Conservation (phyloP, 306 rosid genomes). For the Fagus sylvatica region DNA sequence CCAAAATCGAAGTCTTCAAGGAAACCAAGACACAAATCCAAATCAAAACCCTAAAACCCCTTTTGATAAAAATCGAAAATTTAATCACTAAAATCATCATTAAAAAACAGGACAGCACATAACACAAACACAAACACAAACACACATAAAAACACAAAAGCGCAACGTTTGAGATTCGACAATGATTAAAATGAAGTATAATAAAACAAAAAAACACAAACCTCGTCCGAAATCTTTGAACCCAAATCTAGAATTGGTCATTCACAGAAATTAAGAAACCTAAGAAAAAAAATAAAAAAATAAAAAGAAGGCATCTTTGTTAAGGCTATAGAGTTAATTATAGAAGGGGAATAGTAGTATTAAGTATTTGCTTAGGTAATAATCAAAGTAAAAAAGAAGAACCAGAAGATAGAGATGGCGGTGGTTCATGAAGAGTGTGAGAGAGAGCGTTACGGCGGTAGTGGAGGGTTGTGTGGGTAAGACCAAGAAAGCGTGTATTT, state of each 20-base stretch:
- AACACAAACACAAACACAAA: background rate
- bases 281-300: conserved; percentile 1
- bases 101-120: background rate
- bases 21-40: conserved; percentile 35
- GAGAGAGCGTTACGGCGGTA: conserved; percentile 36
- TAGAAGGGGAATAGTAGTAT: conserved; percentile 15
- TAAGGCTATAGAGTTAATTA: background rate
- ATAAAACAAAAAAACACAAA: conserved; percentile 1
- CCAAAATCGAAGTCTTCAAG: conserved; percentile 43
- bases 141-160: conserved; percentile 23
- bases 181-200: conserved; percentile 4
- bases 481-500: conserved; percentile 51
- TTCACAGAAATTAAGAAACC: conserved; percentile 8
- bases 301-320: background rate
- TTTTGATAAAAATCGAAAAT: conserved; percentile 22
- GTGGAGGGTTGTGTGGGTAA: conserved; percentile 17
- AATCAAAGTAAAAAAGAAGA: conserved; percentile 17
- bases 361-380: background rate
- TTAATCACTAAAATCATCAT: conserved; percentile 6
- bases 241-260: conserved; percentile 24
- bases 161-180: conserved; percentile 39
- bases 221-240: conserved; percentile 20
- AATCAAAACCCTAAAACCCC: conserved; percentile 56
- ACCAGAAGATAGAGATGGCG: conserved; percentile 10
- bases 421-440: conserved; percentile 10